Conservation (phyloP, 2,329 filamentous ascomycete species). For the Hymenotorrendiella dingleyae region DNA sequence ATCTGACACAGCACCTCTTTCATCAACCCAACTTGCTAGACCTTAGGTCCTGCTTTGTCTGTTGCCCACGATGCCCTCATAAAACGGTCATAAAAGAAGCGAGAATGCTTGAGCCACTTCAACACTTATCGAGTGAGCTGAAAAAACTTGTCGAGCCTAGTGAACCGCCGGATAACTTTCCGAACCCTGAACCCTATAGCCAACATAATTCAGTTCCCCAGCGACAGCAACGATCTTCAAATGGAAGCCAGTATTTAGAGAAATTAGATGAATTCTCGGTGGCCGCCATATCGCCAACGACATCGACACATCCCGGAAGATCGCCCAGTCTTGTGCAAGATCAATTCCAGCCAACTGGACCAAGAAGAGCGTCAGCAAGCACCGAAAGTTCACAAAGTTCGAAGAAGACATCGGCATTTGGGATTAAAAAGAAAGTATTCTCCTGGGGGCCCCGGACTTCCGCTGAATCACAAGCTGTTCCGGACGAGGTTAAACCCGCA, state of each 20-base stretch:
- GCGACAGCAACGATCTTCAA: no score
- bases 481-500: background rate
- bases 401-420: background rate
- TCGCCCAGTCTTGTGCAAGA: no score
- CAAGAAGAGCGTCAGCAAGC: background rate
- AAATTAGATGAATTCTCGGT: background rate
- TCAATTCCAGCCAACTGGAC: no score
- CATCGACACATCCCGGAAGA: background rate
- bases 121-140: background rate
- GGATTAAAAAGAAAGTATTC: no score
- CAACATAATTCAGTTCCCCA: background rate
- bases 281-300: background rate
- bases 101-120: background rate
- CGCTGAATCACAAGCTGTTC: background rate
- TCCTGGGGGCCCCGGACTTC: no score
- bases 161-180: no score
- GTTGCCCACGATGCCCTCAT: background rate
- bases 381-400: background rate
- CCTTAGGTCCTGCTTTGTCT: background rate
- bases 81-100: background rate
- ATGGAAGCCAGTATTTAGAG: background rate
- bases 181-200: no score
- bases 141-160: background rate
- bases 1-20: background rate
- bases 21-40: background rate